Percentiles rank a stretch among this genome's conserved stretches.
These are phyloP conservation scores for Nicotiana paniculata DNA, from an alignment of 257 asterid species.

Conservation along the genomic window DNA sequence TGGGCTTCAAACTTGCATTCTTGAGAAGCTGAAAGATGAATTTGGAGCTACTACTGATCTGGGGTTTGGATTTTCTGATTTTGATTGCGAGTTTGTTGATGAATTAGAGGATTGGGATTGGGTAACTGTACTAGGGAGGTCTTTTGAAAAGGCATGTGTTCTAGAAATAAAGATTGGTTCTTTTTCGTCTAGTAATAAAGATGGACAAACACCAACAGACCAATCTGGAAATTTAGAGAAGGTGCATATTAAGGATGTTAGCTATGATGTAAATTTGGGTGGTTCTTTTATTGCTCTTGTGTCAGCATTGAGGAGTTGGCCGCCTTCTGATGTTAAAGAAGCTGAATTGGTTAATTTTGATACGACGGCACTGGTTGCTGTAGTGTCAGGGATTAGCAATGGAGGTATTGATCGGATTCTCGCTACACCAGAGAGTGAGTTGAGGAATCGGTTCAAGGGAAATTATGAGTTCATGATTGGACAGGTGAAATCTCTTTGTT, in stretches of 20 bases:
- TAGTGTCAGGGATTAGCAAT: constrained; percentile 88
- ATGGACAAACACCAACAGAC: background rate
- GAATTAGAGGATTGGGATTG: constrained; percentile 50
- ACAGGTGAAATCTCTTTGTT: constrained; percentile 41
- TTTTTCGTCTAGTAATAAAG: background rate
- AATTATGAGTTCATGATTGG: constrained; percentile 75
- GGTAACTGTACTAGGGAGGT: constrained; percentile 51
- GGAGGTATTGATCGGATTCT: constrained; percentile 47
- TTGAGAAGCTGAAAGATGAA: constrained; percentile 36
- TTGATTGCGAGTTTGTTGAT: constrained; percentile 20
- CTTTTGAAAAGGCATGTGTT: constrained; percentile 47
- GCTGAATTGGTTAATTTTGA: constrained; percentile 71
- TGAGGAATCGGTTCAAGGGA: constrained; percentile 72
- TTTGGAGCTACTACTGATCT: constrained; percentile 45
- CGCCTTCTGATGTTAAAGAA: background rate
- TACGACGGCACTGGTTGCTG: constrained; percentile 81
- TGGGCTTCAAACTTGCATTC: constrained; percentile 41
- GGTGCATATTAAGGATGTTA: constrained; percentile 4
- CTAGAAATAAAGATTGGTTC: constrained; percentile 34
- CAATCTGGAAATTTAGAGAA: background rate
- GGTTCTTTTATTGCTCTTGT: constrained; percentile 45
- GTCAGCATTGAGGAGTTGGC: constrained; percentile 47
- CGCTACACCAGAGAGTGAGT: constrained; percentile 54
- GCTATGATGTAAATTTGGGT: constrained; percentile 29
- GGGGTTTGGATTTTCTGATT: constrained; percentile 28